Base-by-base conservation (phyloP, 2,329 filamentous ascomycete species). In the Ramularia collo-cygni region DNA sequence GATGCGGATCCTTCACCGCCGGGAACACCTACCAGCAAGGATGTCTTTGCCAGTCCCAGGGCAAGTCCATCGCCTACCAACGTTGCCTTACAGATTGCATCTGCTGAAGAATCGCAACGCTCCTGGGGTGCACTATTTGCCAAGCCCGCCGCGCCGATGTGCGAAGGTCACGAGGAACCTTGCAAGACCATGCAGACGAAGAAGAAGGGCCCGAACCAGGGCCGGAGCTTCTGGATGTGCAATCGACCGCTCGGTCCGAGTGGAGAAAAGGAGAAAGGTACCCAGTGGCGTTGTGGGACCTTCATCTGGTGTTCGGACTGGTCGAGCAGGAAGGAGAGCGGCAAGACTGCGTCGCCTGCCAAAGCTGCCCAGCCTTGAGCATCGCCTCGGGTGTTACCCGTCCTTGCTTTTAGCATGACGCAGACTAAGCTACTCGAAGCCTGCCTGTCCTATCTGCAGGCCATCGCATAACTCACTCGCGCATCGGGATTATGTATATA, bases 61-160 rank as follows among this genome's bases (percentile, higher is more conserved):
- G 37, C 41, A 18, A 44, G 43, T 28, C 44, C 40, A n/a, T 48
- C 48, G 32, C 53, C 43, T 21, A 47, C 40, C 19, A 33, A 47
- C 4, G 47, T 54, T 35, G 43, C 44, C 13, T 34, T 49, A 6
- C 44, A 47, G 21, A 39, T 55, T 28, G 57, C 55, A 35, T 50
- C 53, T 2, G 50, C 47, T 21, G 55, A 56, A 30, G 38, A 49
- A 16, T 53, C 45, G 13, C 57, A 59, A 32, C 47, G 47, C 56
- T 83, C 82, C 15, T 96, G 92, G 92, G 81, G 79, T 4, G 88
- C 83, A 58, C 71, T 96, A 10, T 81, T 96, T 46, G 77, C 81
- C 12, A 87, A 83, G 60, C 80, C 83, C 41, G 67, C 77, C 1
- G 71, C 77, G 1, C 92, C 92, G 1, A 76, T 75, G 42, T 98